Evolutionary conservation across 163 green algal genomes (phyloP).

Genomic region (Smithsoniella earleae): DNA sequence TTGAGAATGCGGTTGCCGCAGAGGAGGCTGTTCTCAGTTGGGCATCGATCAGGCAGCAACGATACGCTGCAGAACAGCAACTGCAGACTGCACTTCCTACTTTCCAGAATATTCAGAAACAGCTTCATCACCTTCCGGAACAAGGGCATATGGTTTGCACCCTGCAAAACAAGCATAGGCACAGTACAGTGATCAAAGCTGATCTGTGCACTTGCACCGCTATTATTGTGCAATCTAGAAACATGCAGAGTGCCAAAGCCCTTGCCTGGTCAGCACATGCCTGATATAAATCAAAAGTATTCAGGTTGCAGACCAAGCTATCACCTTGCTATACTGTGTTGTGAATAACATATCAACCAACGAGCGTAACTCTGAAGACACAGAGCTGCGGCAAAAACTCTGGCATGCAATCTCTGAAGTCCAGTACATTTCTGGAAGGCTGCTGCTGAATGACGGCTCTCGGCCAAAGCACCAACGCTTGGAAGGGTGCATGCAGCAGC

Average conservation of each 20-base stretch:
- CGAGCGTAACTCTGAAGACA: not conserved
- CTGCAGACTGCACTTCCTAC: not conserved
- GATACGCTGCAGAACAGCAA: not conserved
- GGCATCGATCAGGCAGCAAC: not conserved
- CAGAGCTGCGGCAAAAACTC: not conserved
- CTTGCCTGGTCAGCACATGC: too few species aligned
- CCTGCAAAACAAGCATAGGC: too few species aligned
- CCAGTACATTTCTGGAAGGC: constrained; percentile 13
- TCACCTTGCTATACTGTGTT: constrained; percentile 24
- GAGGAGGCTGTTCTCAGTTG: not conserved
- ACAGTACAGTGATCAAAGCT: too few species aligned
- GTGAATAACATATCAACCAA: not conserved
- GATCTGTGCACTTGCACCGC: too few species aligned
- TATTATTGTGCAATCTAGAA: too few species aligned
- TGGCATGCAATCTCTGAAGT: constrained; percentile 23
- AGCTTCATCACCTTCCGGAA: not conserved
- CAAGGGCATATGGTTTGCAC: not conserved
- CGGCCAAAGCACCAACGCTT: not conserved
- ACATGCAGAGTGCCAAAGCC: too few species aligned
- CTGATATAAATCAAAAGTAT: not conserved
- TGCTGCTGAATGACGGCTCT: constrained; percentile 22
- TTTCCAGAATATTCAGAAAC: not conserved
- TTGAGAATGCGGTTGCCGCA: constrained; percentile 5
- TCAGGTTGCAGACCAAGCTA: constrained; percentile 21
- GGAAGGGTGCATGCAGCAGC: not conserved